These are phyloP conservation scores for Claviceps sp. DNA, from an alignment of 2,329 filamentous ascomycete species.

Conservation along the genomic window DNA sequence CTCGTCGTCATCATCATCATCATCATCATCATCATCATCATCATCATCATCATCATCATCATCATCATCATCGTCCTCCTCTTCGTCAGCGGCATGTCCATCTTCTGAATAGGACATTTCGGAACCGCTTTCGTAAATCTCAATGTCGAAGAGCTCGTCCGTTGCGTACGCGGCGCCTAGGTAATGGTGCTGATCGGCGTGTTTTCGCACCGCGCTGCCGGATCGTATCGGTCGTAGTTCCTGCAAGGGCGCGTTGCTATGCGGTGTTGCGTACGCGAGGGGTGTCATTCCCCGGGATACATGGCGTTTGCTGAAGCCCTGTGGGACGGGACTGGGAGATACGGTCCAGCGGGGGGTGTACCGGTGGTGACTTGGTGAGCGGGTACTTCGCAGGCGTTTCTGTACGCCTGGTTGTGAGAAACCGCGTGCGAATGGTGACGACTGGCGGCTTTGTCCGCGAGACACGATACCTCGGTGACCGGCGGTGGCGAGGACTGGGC, in stretches of 20 bases:
- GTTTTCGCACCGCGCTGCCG: conserved; percentile 16
- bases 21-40: not conserved
- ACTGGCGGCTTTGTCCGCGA: conserved; percentile 21
- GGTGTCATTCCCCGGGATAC: conserved; percentile 31
- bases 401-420: conserved; percentile 19
- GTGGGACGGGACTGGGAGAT: conserved; percentile 30
- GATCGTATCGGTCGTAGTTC: conserved; percentile 22
- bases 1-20: conserved; percentile 4
- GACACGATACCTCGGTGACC: conserved; percentile 33
- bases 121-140: conserved; percentile 22
- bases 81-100: conserved; percentile 12
- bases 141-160: conserved; percentile 22
- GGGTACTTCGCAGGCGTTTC: conserved; percentile 41
- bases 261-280: conserved; percentile 62
- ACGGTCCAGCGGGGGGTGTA: conserved; percentile 44
- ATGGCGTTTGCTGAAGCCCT: conserved; percentile 20
- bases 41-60: not conserved
- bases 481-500: conserved; percentile 22
- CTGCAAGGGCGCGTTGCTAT: conserved; percentile 45
- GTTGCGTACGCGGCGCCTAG: conserved; percentile 19
- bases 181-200: conserved; percentile 17
- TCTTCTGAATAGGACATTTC: conserved; percentile 21
- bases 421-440: conserved; percentile 17
- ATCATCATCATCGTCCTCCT: conserved; percentile 14
- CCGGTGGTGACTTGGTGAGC: conserved; percentile 41